Conservation (phyloP, 148 eudicot species). For the Vaccinium darrowii region DNA sequence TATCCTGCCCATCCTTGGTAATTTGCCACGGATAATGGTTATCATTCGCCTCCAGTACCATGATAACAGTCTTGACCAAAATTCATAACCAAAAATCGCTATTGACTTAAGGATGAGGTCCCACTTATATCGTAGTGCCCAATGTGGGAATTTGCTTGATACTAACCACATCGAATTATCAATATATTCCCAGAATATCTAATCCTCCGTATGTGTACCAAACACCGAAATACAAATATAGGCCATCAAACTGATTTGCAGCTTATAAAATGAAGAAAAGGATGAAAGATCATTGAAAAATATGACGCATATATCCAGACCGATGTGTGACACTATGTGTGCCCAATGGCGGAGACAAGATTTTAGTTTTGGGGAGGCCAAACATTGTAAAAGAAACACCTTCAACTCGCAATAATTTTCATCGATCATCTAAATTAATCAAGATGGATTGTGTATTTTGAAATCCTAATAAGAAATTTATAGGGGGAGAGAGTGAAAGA, state of each 20-base stretch:
- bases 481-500: no score
- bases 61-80: not conserved
- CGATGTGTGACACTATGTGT: no score
- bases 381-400: no score
- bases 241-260: not conserved
- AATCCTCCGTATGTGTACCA: not conserved
- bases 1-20: not conserved
- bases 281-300: not conserved
- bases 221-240: not conserved
- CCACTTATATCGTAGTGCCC: not conserved
- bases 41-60: not conserved
- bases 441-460: no score
- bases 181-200: not conserved
- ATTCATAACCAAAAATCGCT: not conserved
- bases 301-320: not conserved
- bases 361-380: no score
- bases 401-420: no score
- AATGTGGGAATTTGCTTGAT: not conserved
- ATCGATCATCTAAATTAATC: no score
- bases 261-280: not conserved
- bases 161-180: not conserved
- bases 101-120: not conserved
- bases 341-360: no score
- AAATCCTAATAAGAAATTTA: no score
- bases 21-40: not conserved